Evolutionary conservation across 805 yeast species (phyloP).

Genomic region (Ogataea salicorniae): DNA sequence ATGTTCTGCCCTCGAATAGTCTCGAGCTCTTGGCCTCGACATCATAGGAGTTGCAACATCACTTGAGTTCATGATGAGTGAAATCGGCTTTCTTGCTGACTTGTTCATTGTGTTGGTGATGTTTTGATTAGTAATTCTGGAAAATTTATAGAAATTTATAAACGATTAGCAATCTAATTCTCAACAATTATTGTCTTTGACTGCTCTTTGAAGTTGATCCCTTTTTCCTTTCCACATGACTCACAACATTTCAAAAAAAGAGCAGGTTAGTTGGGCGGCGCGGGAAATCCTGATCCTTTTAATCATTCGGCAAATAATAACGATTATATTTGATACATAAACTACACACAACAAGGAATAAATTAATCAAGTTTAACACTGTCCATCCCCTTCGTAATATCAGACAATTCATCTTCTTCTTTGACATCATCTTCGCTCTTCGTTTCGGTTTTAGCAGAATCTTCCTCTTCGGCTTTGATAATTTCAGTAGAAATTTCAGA

Average conservation of each 20-base stretch:
- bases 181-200: no score
- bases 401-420: constrained; percentile 18
- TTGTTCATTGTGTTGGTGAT: not conserved
- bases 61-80: constrained; percentile 2
- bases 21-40: no score
- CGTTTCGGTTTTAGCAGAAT: constrained; percentile 1
- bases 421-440: constrained; percentile 5
- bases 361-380: constrained; percentile 11
- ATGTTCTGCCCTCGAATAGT: not conserved
- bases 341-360: no score
- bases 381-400: constrained; percentile 8
- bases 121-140: not conserved
- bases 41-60: not conserved
- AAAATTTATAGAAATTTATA: no score
- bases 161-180: no score
- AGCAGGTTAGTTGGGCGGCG: no score
- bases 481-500: constrained; percentile 15
- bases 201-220: no score
- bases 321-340: no score
- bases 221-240: no score
- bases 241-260: no score
- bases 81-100: not conserved
- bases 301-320: no score
- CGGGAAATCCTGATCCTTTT: no score
- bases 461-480: constrained; percentile 16